A percentile compares a stretch with the other conserved stretches of the same genome.
Conservation (phyloP, 345 rosid species). For the Syzygium aqueum region DNA sequence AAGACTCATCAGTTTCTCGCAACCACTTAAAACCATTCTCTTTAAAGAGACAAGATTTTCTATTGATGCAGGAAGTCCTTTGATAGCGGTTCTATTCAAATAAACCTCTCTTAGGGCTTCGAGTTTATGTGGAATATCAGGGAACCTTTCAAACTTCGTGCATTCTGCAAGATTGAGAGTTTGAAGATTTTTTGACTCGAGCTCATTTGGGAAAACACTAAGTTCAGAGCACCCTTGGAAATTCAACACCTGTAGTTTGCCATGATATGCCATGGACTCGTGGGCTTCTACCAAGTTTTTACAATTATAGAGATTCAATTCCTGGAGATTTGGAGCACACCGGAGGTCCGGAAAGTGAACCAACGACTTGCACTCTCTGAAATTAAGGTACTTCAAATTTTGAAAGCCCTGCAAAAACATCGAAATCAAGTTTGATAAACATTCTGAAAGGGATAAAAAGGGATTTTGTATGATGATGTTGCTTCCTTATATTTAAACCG, state of each 20-base stretch:
- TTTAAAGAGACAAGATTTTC: neutral
- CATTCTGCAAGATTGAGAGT: fast-evolving
- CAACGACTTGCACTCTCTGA: neutral
- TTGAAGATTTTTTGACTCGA: neutral
- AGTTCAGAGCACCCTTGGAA: neutral
- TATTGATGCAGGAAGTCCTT: neutral
- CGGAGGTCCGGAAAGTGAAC: neutral
- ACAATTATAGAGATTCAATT: neutral
- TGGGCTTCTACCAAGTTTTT: neutral
- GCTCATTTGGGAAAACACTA: neutral
- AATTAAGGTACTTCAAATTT: neutral
- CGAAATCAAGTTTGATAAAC: neutral
- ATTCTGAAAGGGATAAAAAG: neutral
- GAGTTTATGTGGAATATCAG: neutral
- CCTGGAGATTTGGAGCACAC: neutral
- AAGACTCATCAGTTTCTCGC: neutral
- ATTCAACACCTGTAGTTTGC: neutral
- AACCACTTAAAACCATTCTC: neutral
- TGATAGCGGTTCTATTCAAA: no score
- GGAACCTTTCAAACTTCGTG: neutral
- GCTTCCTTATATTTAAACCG: no score
- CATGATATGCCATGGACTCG: neutral
- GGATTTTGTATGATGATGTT: no score
- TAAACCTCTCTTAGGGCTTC: neutral
- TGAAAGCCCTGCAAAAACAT: neutral